These are phyloP conservation scores for Ustulina deusta DNA, from an alignment of 2,329 filamentous ascomycete genomes.

Conservation along the genomic window DNA sequence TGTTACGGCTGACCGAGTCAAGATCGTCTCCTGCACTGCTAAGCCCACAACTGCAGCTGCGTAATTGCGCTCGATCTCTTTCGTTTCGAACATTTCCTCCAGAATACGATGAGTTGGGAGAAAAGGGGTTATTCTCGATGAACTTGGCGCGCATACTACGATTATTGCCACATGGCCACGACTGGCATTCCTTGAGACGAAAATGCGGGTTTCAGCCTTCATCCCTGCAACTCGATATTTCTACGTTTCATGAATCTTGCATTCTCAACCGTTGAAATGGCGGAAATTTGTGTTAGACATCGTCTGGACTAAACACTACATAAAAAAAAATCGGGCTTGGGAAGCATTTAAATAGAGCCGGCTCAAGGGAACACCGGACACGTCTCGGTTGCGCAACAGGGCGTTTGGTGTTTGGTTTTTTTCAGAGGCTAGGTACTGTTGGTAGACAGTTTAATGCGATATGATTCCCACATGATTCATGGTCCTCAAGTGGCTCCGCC, in stretches of 20 bases:
- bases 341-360: not conserved
- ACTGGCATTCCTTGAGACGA: not conserved
- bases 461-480: conserved; percentile 7
- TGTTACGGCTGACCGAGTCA: conserved; percentile 89
- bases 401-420: conserved; percentile 25
- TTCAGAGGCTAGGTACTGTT: not conserved
- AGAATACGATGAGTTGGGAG: not conserved
- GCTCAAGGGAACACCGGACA: not conserved
- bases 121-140: not conserved
- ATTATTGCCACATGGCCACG: not conserved
- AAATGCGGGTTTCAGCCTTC: not conserved
- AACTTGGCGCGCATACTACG: too few relatives aligned
- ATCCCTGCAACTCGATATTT: not conserved
- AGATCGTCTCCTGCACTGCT: conserved; percentile 98
- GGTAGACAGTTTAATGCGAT: conserved; percentile 25
- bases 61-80: conserved; percentile 27
- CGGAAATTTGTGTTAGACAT: not conserved
- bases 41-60: conserved; percentile 63
- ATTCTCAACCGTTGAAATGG: not conserved
- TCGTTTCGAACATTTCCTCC: not conserved
- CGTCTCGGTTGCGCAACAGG: not conserved
- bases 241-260: not conserved
- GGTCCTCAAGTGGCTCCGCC: too few relatives aligned
- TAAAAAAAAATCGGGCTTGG: not conserved
- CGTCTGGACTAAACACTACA: not conserved